phyloP scores from a whole-genome alignment of 2,329 filamentous ascomycete genomes.

The Gnomoniopsis smithogilvyi region DNA sequence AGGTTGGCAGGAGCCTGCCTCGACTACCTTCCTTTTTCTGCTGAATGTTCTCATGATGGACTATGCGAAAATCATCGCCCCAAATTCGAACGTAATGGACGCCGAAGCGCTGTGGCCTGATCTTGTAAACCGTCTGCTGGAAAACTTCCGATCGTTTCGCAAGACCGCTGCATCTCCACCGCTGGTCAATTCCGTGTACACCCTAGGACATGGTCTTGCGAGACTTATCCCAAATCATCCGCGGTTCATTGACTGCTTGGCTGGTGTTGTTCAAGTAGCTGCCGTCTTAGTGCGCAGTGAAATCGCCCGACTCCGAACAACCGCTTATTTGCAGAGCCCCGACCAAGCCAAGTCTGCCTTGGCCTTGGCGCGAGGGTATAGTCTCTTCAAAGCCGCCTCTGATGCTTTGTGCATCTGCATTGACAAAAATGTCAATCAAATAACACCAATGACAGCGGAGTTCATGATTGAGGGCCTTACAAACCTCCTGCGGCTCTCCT shows the following conservation, averaged over 20 bases:
- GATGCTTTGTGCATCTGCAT: conserved; percentile 42
- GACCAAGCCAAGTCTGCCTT: conserved; percentile 33
- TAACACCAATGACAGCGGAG: conserved; percentile 43
- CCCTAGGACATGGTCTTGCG: conserved; percentile 39
- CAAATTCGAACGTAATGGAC: conserved; percentile 11
- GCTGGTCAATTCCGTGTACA: conserved; percentile 38
- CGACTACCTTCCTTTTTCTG: conserved; percentile 42
- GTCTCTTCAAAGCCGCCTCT: conserved; percentile 41
- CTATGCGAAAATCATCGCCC: conserved; percentile 1
- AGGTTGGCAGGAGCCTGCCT: conserved; percentile 37
- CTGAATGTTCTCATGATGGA: conserved; percentile 19
- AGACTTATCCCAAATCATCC: conserved; percentile 42
- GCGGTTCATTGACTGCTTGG: conserved; percentile 42
- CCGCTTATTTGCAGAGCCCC: conserved; percentile 16
- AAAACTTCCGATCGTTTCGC: conserved; percentile 37
- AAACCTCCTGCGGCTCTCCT: conserved; percentile 39
- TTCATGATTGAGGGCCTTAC: conserved; percentile 38
- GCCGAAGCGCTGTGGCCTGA: conserved; percentile 21
- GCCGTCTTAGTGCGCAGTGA: conserved; percentile 10
- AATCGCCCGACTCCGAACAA: conserved; percentile 19
- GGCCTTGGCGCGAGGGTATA: conserved; percentile 29
- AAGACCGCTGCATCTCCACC: conserved; percentile 5
- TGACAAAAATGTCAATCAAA: conserved; percentile 52
- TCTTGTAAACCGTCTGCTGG: conserved; percentile 38
- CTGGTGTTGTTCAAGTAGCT: conserved; percentile 32